These are phyloP conservation scores for Turritis glabra DNA, from an alignment of 345 rosid species.

Conservation along the genomic window DNA sequence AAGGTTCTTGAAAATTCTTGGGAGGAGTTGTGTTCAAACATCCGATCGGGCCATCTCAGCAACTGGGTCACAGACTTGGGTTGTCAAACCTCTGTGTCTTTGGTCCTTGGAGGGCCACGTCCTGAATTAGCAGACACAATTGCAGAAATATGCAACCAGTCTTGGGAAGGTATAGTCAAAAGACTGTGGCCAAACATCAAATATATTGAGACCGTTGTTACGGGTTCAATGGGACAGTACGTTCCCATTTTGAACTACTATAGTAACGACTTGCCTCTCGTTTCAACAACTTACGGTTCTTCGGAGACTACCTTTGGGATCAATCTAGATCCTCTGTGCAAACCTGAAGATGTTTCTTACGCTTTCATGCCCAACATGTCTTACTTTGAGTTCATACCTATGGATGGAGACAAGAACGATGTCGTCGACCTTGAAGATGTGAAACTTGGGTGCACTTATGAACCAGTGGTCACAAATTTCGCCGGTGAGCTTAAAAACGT, in stretches of 20 bases:
- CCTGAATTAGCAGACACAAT: slow-evolving; percentile 55
- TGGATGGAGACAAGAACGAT: slow-evolving; percentile 46
- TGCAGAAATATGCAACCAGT: slow-evolving; percentile 50
- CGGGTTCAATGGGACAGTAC: slow-evolving; percentile 94
- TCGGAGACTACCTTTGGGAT: slow-evolving; percentile 89
- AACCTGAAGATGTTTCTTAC: slow-evolving; percentile 79
- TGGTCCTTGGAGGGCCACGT: slow-evolving; percentile 48
- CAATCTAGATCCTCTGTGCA: slow-evolving; percentile 69
- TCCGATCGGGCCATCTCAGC: slow-evolving; percentile 61
- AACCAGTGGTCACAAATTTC: slow-evolving; percentile 87
- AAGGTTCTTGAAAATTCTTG: slow-evolving; percentile 69
- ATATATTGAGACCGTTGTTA: slow-evolving; percentile 79
- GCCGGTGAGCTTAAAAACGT: slow-evolving; percentile 49
- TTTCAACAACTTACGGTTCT: slow-evolving; percentile 89
- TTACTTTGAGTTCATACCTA: slow-evolving; percentile 78
- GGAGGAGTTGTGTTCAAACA: slow-evolving; percentile 74
- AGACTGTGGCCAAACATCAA: slow-evolving; percentile 79
- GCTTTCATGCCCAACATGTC: slow-evolving; percentile 87
- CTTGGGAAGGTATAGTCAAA: slow-evolving; percentile 87
- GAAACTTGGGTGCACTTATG: slow-evolving; percentile 69
- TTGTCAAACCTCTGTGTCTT: slow-evolving; percentile 53
- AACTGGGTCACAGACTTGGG: slow-evolving; percentile 71
- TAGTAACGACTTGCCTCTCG: slow-evolving; percentile 73
- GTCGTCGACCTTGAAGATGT: slow-evolving; percentile 72
- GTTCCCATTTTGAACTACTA: slow-evolving; percentile 70